These are phyloP conservation scores for Pleurotus cornucopiae DNA, from an alignment of 768 basidiomycete genomes.

Conservation along the genomic window DNA sequence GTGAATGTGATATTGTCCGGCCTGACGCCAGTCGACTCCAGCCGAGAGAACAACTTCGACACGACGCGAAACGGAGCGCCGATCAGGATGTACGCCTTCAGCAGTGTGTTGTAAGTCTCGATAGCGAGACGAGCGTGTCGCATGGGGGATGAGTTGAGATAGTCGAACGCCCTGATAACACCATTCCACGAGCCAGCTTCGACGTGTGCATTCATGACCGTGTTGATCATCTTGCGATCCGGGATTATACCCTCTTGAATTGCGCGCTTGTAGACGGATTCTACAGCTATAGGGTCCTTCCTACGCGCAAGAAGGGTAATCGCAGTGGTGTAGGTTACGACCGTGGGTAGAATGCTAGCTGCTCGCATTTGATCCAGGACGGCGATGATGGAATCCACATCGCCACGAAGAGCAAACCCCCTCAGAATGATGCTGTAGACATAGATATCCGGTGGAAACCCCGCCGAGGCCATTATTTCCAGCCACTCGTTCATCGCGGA, in stretches of 20 bases:
- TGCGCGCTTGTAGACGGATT: conserved; percentile 62
- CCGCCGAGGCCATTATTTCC: conserved; percentile 41
- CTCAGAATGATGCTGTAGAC: conserved; percentile 61
- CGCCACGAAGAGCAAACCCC: conserved; percentile 49
- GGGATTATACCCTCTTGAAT: conserved; percentile 57
- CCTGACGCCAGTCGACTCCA: conserved; percentile 43
- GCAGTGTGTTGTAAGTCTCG: conserved; percentile 69
- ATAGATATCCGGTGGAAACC: conserved; percentile 47
- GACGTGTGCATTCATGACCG: conserved; percentile 81
- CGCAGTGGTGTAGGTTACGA: conserved; percentile 59
- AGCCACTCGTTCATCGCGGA: conserved; percentile 54
- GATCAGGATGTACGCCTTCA: conserved; percentile 80
- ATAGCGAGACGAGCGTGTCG: conserved; percentile 42
- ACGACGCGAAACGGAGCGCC: conserved; percentile 73
- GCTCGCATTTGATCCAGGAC: conserved; percentile 61
- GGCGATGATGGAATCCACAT: conserved; percentile 44
- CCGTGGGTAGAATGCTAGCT: conserved; percentile 41
- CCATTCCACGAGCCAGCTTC: conserved; percentile 77
- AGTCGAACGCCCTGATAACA: conserved; percentile 68
- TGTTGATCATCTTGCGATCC: conserved; percentile 59
- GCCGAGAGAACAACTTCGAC: conserved; percentile 52
- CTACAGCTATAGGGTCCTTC: conserved; percentile 60
- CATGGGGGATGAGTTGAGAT: conserved; percentile 34
- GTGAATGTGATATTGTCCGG: conserved; percentile 68
- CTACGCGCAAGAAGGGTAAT: conserved; percentile 62